Base-by-base conservation (phyloP, 2,329 filamentous ascomycete species). In the Aureobasidium leucospermi region DNA sequence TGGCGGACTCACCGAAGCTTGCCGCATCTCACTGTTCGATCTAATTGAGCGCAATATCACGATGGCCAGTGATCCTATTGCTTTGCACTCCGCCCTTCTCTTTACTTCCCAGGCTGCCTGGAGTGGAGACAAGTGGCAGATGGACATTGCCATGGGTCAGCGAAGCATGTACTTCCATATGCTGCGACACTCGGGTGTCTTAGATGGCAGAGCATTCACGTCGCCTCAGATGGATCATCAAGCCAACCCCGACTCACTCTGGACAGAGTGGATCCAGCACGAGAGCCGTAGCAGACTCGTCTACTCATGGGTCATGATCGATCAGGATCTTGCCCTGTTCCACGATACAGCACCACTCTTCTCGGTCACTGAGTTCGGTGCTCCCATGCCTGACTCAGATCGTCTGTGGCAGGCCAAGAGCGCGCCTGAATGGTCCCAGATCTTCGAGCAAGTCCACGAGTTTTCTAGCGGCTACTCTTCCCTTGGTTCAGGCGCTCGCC, bases 111-210 rank as follows among this genome's bases (percentile, higher is more conserved):
- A 87, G 29, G 86, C 85, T 7, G 84, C 84, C 1, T 89, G 86
- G 86, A 87, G 85, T 67, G 86, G 86, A 47, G 86, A 89, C 70
- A 88, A 88, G 72, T 88, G 86, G 85, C 83, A 88, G 64, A 89
- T 88, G 85, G 85, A 89, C 66, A 87, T 88, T 64, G 82, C 85
- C 43, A 87, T 88, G 84, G 85, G 86, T 32, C 86, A 88, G 70
- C 79, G 85, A 49, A 84, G 84, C 60, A 88, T 88, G 84, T 89
- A 89, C 69, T 79, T 87, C 61, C 81, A 85, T 61, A 89, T 89
- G 86, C 74, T 89, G 23, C 81, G 85, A 65, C 85, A 89, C 68
- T 85, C 85, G 0, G 85, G 86, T 23, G 82, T 87, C 73, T 73
- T 89, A 32, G 84, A 87, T 61, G 55, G 57, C 29, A 67, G 66